These are phyloP conservation scores for Ambrosia hybrid DNA, from an alignment of 140 eudicot species.

Conservation along the genomic window DNA sequence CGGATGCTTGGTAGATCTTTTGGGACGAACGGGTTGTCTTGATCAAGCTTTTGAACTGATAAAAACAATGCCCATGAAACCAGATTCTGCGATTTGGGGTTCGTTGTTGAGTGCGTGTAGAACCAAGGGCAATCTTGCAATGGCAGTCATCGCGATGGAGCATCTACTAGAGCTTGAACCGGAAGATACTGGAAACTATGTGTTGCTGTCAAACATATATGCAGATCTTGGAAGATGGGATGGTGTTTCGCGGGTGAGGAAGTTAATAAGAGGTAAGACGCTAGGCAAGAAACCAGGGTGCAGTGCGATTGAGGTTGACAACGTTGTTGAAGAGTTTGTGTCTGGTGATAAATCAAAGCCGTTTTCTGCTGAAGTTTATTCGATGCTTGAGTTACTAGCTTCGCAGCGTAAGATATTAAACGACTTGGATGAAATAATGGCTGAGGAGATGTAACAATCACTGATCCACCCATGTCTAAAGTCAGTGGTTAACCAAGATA, in stretches of 20 bases:
- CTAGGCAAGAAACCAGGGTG: slow-evolving; percentile 47
- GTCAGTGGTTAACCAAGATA: too few relatives aligned
- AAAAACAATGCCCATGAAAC: slow-evolving; percentile 45
- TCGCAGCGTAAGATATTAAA: slow-evolving; percentile 4
- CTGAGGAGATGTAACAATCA: background rate
- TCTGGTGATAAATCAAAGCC: slow-evolving; percentile 41
- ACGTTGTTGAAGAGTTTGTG: slow-evolving; percentile 41
- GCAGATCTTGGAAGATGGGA: slow-evolving; percentile 53
- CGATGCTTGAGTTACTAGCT: slow-evolving; percentile 34
- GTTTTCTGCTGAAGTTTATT: slow-evolving; percentile 32
- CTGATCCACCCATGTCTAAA: too few relatives aligned
- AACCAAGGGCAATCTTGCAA: slow-evolving; percentile 37
- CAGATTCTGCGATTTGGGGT: slow-evolving; percentile 52
- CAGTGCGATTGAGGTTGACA: slow-evolving; percentile 41
- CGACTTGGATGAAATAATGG: background rate
- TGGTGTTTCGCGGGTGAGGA: slow-evolving; percentile 40
- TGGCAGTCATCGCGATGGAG: slow-evolving; percentile 45
- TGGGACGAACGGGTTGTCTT: slow-evolving; percentile 42
- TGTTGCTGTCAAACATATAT: slow-evolving; percentile 48
- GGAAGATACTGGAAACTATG: slow-evolving; percentile 43
- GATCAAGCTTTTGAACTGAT: slow-evolving; percentile 35
- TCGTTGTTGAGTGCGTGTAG: slow-evolving; percentile 50
- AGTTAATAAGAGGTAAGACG: slow-evolving; percentile 34
- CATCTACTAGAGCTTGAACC: slow-evolving; percentile 52
- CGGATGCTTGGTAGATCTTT: slow-evolving; percentile 50